Conservation (phyloP, 2,329 filamentous ascomycete genomes). For the Xylariaceae sp. region DNA sequence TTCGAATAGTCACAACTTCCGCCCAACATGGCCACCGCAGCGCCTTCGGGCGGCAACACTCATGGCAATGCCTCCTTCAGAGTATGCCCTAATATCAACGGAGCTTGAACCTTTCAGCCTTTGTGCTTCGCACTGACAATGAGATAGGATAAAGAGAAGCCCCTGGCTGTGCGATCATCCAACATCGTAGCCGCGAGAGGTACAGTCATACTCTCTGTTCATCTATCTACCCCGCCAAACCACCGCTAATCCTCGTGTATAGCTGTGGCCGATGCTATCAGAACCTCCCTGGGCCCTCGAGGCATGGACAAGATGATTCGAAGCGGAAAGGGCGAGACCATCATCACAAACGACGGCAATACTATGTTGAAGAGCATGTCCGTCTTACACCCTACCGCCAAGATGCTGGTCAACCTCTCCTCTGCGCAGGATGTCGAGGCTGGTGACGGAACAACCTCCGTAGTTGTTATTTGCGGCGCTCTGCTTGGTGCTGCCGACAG, state of each 20-base stretch:
- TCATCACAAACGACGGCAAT: constrained; percentile 99
- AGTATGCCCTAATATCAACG: constrained; percentile 35
- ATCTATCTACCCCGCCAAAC: constrained; percentile 27
- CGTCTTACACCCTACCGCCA: constrained; percentile 98
- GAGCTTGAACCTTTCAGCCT: background rate
- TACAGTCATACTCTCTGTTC: constrained; percentile 39
- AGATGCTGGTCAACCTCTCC: constrained; percentile 97
- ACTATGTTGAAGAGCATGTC: constrained; percentile 99
- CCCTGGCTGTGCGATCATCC: constrained; percentile 88
- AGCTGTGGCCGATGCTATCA: constrained; percentile 96
- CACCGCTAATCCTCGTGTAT: constrained; percentile 2
- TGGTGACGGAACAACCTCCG: constrained; percentile 95
- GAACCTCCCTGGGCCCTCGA: constrained; percentile 91
- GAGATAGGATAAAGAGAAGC: constrained; percentile 86
- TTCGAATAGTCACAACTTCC: constrained; percentile 1
- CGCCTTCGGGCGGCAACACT: constrained; percentile 34
- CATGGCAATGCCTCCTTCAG: constrained; percentile 54
- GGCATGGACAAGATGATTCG: constrained; percentile 99
- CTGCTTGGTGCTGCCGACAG: constrained; percentile 90
- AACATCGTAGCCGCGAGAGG: constrained; percentile 98
- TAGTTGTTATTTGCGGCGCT: constrained; percentile 96
- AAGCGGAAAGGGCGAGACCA: constrained; percentile 91
- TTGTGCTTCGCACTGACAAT: constrained; percentile 15
- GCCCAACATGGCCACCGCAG: constrained; percentile 42
- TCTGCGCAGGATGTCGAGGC: constrained; percentile 98